Base-by-base conservation (phyloP, 169 alveolate species). In the Babesia ovis region DNA sequence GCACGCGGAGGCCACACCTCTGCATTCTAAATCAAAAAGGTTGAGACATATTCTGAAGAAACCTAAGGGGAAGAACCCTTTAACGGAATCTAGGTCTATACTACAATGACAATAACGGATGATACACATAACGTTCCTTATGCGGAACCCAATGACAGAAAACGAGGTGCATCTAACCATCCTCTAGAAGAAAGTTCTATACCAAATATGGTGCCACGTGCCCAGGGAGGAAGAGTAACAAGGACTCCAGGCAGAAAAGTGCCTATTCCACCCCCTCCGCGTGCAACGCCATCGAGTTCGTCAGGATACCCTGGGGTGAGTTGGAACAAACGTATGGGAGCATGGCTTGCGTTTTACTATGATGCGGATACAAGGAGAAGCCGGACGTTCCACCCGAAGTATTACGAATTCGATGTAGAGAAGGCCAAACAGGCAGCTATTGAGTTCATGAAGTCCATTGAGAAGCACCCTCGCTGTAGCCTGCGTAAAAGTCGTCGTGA, bases 281-380 rank as follows among this genome's bases (percentile, higher is more conserved):
- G 89, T 34, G 89, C 85, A 23, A 58, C 84, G 0, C 81, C 85
- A 6, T 59, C 90, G 14, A 80, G 90, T 60, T 83, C 91, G 16
- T 84, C 91, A 18, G 95, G 95, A 1, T 91, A 70, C 68, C 95
- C 95, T 3, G 95, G 95, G 6, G 95, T 91, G 29, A 86, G 94
- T 77, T 91, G 95, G 95, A 91, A 91, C 68, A 85, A 85, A 51
- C 54, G 95, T 9, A 91, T 91, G 95, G 90, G 92, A 27, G 95
- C 95, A 12, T 91, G 95, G 95, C 62, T 91, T 50, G 85, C 94
- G 31, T 91, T 91, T 72, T 91, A 80, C 79, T 90, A 90, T 74
- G 94, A 90, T 62, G 85, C 85, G 0, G 90, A 86, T 35, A 72
- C 92, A 11, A 60, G 95, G 51, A 66, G 95, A 25, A 90, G 93